Percentiles rank a stretch among this genome's conserved stretches.
These are phyloP conservation scores for Pseudoperonospora humuli DNA, from an alignment of 352 stramenopile genomes.

Conservation along the genomic window DNA sequence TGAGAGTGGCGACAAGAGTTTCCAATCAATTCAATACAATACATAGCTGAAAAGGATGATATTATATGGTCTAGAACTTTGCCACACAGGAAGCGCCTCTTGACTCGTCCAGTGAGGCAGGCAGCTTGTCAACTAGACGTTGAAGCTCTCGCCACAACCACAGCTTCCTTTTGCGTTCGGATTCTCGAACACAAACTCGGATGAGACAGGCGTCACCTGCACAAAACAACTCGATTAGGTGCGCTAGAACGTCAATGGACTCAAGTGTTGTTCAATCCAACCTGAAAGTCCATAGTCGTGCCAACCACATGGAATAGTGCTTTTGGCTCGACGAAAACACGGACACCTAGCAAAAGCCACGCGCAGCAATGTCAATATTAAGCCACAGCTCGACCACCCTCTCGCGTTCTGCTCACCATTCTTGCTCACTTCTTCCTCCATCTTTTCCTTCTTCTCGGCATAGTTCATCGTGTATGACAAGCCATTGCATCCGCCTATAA, in stretches of 20 bases:
- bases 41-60: slow-evolving; percentile 25
- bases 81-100: slow-evolving; percentile 10
- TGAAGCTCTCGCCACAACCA: slow-evolving; percentile 99
- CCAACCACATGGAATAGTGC: slow-evolving; percentile 98
- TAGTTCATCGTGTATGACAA: slow-evolving; percentile 99
- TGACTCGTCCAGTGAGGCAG: not conserved
- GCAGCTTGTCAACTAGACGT: slow-evolving; percentile 77
- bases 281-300: slow-evolving; percentile 97
- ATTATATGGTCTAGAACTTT: slow-evolving; percentile 21
- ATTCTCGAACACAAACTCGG: slow-evolving; percentile 99
- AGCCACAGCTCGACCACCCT: not conserved
- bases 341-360: slow-evolving; percentile 61
- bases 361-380: slow-evolving; percentile 3
- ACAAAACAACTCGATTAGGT: not conserved
- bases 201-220: slow-evolving; percentile 92
- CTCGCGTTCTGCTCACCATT: slow-evolving; percentile 38
- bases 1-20: too few relatives aligned
- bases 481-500: slow-evolving; percentile 94
- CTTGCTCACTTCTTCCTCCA: slow-evolving; percentile 91
- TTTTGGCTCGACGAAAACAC: slow-evolving; percentile 97
- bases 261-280: slow-evolving; percentile 12
- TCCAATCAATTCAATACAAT: not conserved
- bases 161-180: slow-evolving; percentile 99
- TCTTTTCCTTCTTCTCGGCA: slow-evolving; percentile 89
- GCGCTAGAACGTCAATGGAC: not conserved